phyloP scores from a whole-genome alignment of 2,329 filamentous ascomycete species.

The Periconia digitata region DNA sequence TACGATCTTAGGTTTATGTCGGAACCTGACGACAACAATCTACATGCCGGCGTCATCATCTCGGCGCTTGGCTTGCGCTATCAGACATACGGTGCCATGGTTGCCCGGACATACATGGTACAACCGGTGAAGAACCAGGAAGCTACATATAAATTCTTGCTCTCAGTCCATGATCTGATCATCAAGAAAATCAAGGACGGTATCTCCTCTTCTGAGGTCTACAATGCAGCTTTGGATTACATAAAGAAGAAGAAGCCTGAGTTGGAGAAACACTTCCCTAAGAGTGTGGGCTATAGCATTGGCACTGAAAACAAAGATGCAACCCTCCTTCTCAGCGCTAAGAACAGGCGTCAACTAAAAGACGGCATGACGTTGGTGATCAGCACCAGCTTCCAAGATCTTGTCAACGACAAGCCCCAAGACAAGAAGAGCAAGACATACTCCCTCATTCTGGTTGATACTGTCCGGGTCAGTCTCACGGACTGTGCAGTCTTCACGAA shows the following conservation, averaged over 20 bases:
- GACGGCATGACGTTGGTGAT: conserved; percentile 97
- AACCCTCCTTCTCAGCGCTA: conserved; percentile 81
- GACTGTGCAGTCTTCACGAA: conserved; percentile 90
- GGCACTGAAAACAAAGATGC: conserved; percentile 88
- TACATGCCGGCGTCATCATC: conserved; percentile 92
- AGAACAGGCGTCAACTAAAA: conserved; percentile 80
- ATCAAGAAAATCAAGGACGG: conserved; percentile 90
- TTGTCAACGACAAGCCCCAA: conserved; percentile 82
- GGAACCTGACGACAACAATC: conserved; percentile 74
- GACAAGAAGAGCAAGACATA: conserved; percentile 90
- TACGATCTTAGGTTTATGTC: conserved; percentile 84
- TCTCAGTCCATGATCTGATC: conserved; percentile 82
- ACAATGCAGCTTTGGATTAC: conserved; percentile 78
- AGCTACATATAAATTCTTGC: conserved; percentile 86
- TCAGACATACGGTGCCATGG: conserved; percentile 90
- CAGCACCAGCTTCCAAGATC: conserved; percentile 84
- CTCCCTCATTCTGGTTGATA: conserved; percentile 88
- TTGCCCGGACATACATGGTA: conserved; percentile 92
- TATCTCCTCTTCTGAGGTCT: conserved; percentile 83
- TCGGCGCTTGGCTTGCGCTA: conserved; percentile 90
- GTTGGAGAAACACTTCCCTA: conserved; percentile 90
- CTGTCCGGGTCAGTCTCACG: conserved; percentile 78
- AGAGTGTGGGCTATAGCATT: conserved; percentile 88
- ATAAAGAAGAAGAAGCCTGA: conserved; percentile 92
- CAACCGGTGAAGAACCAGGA: conserved; percentile 97